Evolutionary conservation across 768 basidiomycete genomes (phyloP).

Genomic region (Asterophora parasitica): DNA sequence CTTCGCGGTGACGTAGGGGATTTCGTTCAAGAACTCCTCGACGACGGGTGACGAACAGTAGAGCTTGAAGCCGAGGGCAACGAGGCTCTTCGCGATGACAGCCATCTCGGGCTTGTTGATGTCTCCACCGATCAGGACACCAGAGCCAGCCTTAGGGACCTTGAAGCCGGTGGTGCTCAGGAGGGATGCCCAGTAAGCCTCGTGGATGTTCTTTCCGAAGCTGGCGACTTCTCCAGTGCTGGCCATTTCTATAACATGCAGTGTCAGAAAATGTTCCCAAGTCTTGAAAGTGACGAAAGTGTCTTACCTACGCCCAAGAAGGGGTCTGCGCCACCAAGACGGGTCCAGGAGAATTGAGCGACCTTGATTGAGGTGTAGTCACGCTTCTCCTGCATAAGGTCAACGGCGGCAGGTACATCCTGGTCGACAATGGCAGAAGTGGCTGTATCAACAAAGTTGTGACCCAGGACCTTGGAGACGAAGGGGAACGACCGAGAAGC

Average conservation of each 20-base stretch:
- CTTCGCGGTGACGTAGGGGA: constrained; percentile 76
- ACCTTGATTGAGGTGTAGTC: constrained; percentile 97
- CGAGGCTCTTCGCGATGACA: constrained; percentile 72
- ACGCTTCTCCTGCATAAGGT: constrained; percentile 84
- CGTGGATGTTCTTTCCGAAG: constrained; percentile 89
- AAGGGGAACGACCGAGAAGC: constrained; percentile 99
- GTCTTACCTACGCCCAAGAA: constrained; percentile 89
- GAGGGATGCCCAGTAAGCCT: constrained; percentile 95
- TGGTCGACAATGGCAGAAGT: constrained; percentile 82
- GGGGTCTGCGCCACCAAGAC: constrained; percentile 92
- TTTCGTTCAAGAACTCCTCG: constrained; percentile 74
- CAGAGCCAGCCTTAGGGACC: constrained; percentile 76
- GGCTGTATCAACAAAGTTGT: constrained; percentile 95
- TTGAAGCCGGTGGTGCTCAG: constrained; percentile 96
- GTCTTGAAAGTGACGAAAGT: neutral
- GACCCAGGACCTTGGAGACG: constrained; percentile 95
- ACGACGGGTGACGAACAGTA: constrained; percentile 81
- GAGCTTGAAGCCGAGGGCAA: constrained; percentile 90
- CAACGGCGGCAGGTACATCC: constrained; percentile 85
- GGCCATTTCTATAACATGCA: constrained; percentile 74
- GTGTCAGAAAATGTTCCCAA: constrained; percentile 3
- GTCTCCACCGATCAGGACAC: constrained; percentile 92
- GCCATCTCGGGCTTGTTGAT: constrained; percentile 82
- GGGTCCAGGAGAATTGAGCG: constrained; percentile 97
- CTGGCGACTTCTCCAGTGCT: constrained; percentile 97